These are phyloP conservation scores for Fusarium sp. DNA, from an alignment of 2,329 filamentous ascomycete species.

Conservation along the genomic window DNA sequence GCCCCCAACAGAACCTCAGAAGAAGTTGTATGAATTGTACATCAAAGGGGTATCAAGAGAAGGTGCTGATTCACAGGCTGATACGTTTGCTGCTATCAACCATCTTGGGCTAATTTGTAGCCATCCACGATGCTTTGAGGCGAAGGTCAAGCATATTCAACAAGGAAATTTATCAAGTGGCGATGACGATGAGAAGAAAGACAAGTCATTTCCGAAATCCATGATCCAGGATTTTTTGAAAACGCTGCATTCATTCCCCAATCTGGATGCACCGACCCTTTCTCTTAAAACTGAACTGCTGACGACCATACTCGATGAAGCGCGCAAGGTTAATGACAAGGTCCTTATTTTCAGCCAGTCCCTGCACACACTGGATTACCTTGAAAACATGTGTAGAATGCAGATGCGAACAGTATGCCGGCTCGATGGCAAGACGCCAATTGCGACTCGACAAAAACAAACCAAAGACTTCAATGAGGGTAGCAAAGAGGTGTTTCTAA, in stretches of 20 bases:
- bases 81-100: conserved; percentile 55
- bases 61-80: conserved; percentile 16
- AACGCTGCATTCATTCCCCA: conserved; percentile 54
- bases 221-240: conserved; percentile 51
- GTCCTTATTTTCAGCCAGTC: conserved; percentile 85
- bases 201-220: conserved; percentile 42
- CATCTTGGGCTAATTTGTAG: conserved; percentile 64
- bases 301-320: conserved; percentile 76
- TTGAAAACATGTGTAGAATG: conserved; percentile 68
- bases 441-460: conserved; percentile 69
- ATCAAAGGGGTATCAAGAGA: conserved; percentile 47
- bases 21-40: conserved; percentile 69
- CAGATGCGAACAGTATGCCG: conserved; percentile 65
- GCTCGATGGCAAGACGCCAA: conserved; percentile 75
- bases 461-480: conserved; percentile 78
- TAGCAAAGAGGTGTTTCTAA: conserved; percentile 74
- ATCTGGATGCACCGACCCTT: conserved; percentile 61
- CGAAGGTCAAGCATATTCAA: conserved; percentile 48
- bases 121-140: conserved; percentile 64
- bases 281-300: conserved; percentile 79
- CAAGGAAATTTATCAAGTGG: background rate
- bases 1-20: conserved; percentile 76
- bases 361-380: conserved; percentile 75
- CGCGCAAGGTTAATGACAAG: conserved; percentile 74
- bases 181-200: conserved; percentile 8